phyloP scores from a whole-genome alignment of 108 stramenopile genomes.

The Skeletonema marinoi region DNA sequence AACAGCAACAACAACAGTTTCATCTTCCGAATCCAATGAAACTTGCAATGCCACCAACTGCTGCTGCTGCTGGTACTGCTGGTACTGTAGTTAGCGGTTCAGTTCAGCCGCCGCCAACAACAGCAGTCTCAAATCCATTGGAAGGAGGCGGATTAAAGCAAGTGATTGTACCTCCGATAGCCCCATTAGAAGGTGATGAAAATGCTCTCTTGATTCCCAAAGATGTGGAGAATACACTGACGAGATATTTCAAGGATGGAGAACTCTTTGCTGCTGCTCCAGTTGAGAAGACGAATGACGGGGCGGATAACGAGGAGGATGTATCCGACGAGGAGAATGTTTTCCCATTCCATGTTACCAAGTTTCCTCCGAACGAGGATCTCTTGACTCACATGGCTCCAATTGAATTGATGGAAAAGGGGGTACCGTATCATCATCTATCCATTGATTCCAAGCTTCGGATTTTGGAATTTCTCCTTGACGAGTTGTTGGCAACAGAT shows the following conservation, averaged over 20 bases:
- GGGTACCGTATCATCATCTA: conserved; percentile 75
- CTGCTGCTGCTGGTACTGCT: neutral
- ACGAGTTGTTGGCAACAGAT: conserved; percentile 70
- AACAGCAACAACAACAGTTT: neutral
- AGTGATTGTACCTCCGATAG: conserved; percentile 20
- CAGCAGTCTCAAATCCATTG: neutral
- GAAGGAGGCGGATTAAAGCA: neutral
- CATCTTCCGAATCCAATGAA: neutral
- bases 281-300: neutral
- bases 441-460: conserved; percentile 59
- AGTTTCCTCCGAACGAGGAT: conserved; percentile 8
- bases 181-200: conserved; percentile 4
- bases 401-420: conserved; percentile 51
- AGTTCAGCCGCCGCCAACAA: neutral
- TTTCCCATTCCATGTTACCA: neutral
- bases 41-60: neutral
- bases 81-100: neutral
- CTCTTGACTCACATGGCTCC: conserved; percentile 66
- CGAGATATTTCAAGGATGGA: conserved; percentile 27
- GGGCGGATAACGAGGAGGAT: neutral
- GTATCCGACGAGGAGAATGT: neutral
- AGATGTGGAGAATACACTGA: conserved; percentile 16
- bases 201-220: conserved; percentile 28
- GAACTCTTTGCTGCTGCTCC: conserved; percentile 12
- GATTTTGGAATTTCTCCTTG: conserved; percentile 81